Base-by-base conservation (phyloP, 805 yeast species). In the Alloascoidea hylecoeti region DNA sequence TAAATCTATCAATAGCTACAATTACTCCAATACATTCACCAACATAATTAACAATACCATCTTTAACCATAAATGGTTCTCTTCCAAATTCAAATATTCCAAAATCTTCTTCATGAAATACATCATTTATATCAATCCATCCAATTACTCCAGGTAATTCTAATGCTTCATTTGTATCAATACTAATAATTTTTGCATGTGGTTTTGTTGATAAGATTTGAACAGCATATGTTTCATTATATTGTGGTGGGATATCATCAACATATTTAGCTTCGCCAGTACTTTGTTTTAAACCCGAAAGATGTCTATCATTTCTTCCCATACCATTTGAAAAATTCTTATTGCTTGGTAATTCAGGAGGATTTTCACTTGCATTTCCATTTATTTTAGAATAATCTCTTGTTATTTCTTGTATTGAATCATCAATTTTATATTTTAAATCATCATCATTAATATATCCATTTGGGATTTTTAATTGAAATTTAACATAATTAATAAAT, bases 181-280 rank as follows among this genome's bases (percentile, higher is more conserved):
- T 53, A n/a, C 59, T 54, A 16, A 53, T 15, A n/a, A 66, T 46
- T 41, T 57, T 61, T 4, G 70, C 72, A 38, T 57, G 63, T 1
- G 71, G 65, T 34, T 55, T 58, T 12, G 63, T 44, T 2, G 68
- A 60, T 48, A 60, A 43, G n/a, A 66, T 63, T 39, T 63, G 68
- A 5, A 59, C 68, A 19, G 61, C 68, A 46, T 59, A 59, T 1
- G 63, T 44, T 45, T 66, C 71, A n/a, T 52, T 45, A 43, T 56
- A 59, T 9, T 49, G 53, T 4, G 64, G 62, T 3, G 70, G 66
- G 15, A 64, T 49, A 42, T 66, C 72, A 41, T 64, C 70, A 2
- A 64, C 55, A 39, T 66, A 66, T 16, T 50, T 48, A 0, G 70
- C 70, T 41, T 65, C 70, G 13, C 72, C 72, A n/a, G 64, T 52